Conservation (phyloP, 148 eudicot genomes). For the Polygonum aviculare region DNA sequence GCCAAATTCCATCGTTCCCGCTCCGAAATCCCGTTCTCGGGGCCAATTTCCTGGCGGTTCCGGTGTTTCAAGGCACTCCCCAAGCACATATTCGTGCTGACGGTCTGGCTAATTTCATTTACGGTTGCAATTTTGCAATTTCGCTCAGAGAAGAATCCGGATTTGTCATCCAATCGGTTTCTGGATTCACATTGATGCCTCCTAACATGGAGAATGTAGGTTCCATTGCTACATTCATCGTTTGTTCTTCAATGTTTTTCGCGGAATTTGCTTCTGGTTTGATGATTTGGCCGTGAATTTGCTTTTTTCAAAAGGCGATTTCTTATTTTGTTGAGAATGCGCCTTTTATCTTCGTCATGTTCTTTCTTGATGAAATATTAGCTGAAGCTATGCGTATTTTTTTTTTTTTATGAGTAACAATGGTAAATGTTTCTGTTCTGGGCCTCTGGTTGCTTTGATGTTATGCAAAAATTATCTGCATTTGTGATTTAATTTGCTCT, state of each 20-base stretch:
- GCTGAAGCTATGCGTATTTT: background rate
- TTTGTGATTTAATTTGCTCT: background rate
- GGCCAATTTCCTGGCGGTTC: background rate
- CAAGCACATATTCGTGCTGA: background rate
- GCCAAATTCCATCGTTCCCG: background rate
- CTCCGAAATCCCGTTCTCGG: constrained; percentile 3
- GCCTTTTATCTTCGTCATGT: background rate
- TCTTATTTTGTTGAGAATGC: background rate
- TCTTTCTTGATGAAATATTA: background rate
- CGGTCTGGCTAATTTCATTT: background rate
- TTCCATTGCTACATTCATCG: background rate
- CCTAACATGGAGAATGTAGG: background rate
- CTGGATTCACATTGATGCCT: background rate
- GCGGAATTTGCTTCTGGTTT: background rate
- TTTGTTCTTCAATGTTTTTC: background rate
- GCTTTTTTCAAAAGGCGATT: background rate
- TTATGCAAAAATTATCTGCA: background rate
- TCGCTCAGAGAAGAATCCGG: background rate
- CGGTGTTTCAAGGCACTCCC: background rate
- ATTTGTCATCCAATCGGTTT: background rate
- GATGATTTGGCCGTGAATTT: background rate
- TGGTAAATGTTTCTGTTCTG: background rate
- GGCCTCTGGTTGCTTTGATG: background rate
- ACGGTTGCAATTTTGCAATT: background rate
- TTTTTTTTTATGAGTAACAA: background rate